Evolutionary conservation across 352 stramenopile genomes (phyloP).

Genomic region (Saprolegnia diclina): DNA sequence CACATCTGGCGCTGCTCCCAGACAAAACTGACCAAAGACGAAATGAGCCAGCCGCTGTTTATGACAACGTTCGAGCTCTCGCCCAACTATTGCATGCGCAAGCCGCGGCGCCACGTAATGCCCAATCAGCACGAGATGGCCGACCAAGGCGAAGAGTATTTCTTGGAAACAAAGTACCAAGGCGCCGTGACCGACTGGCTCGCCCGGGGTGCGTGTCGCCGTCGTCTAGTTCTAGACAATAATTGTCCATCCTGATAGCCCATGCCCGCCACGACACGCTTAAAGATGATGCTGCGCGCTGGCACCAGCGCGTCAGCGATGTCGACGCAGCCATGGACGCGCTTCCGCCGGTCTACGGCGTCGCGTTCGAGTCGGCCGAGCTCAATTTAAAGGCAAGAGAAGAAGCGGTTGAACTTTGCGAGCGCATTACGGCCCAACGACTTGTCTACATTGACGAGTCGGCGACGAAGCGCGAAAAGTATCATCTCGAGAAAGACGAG

Average conservation of each 20-base stretch:
- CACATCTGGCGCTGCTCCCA: conserved; percentile 69
- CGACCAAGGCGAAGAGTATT: conserved; percentile 46
- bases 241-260: background rate
- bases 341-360: conserved; percentile 40
- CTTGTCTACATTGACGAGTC: conserved; percentile 56
- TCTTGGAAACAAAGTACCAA: conserved; percentile 58
- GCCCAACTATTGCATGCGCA: conserved; percentile 66
- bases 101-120: conserved; percentile 48
- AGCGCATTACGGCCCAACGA: conserved; percentile 46
- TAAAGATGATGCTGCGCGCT: background rate
- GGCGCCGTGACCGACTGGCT: conserved; percentile 44
- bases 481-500: conserved; percentile 57
- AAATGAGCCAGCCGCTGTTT: conserved; percentile 54
- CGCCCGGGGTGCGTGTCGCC: background rate
- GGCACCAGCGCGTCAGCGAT: background rate
- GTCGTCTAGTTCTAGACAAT: background rate
- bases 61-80: conserved; percentile 72
- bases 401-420: conserved; percentile 44
- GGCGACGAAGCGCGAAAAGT: conserved; percentile 51
- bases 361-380: conserved; percentile 60
- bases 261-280: conserved; percentile 17
- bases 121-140: conserved; percentile 24
- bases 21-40: conserved; percentile 45
- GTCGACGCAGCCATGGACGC: conserved; percentile 37
- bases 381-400: conserved; percentile 60